Evolutionary conservation across 208 protist species (phyloP), one percentile per base, ranked within the genome.

Genomic region (Trypanosoma cruzi): DNA sequence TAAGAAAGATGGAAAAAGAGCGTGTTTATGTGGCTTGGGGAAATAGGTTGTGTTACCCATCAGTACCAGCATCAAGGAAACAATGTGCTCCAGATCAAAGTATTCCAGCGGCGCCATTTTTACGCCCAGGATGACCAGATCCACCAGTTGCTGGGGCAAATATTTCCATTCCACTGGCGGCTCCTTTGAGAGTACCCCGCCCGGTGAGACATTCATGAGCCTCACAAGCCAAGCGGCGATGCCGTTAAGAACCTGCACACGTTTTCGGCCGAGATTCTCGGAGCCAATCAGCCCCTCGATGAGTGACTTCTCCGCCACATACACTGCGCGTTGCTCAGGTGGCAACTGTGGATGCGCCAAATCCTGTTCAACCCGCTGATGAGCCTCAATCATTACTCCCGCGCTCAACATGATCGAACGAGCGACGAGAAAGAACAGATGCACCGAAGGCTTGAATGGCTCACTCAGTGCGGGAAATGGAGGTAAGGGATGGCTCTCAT

Each of bases 11-110:
- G 92, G 85, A 52, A 96, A 95, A 22, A 96, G 81, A 20, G 86
- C 84, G 73, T 96, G 92, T 40, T 87, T 95, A 80, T 96, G 92
- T 6, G 92, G 81, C 74, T 96, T 96, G 20, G 92, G 88, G 60
- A 96, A 96, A 78, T 93, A 95, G 34, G 64, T 52, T 11, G 83
- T 91, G 77, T 96, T 96, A 54, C 92, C 92, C 92, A 96, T 96
- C n/a, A 96, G 69, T 32, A 93, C 77, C 16, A 96, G 67, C 89
- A 94, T 92, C 40, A 96, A 84, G 4, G 82, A 81, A 66, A 93
- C 85, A 66, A 95, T 81, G 61, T 85, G 74, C 64, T 87, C 79
- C 0, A 87, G 73, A 64, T 79, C 80, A 50, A 88, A 75, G 18
- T 68, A 76, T 28, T 91, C 80, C 18, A 92, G 59, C 31, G 74